phyloP scores from a whole-genome alignment of 2,329 filamentous ascomycete genomes.

The Stromatinia cepivora region DNA sequence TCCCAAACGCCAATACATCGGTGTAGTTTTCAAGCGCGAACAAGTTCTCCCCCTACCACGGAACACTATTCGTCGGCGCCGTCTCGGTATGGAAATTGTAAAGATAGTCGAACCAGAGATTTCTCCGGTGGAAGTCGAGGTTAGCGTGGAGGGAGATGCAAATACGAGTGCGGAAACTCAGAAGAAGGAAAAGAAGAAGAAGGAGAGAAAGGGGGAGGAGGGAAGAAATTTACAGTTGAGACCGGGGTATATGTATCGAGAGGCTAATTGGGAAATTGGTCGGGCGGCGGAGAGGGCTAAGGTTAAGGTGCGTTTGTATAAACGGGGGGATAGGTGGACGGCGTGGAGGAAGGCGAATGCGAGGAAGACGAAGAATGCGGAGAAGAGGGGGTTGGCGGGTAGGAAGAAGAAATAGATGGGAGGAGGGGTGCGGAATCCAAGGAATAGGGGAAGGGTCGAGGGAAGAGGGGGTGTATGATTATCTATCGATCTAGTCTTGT shows the following conservation, averaged over 20 bases:
- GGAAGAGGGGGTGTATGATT: not conserved
- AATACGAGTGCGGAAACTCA: conserved; percentile 24
- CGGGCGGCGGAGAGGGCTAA: conserved; percentile 60
- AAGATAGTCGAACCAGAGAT: conserved; percentile 44
- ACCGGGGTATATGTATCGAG: conserved; percentile 62
- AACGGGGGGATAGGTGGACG: conserved; percentile 56
- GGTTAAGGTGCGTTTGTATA: conserved; percentile 57
- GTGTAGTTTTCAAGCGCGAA: conserved; percentile 80
- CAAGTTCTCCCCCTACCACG: conserved; percentile 76
- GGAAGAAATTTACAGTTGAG: conserved; percentile 46
- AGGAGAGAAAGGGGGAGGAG: conserved; percentile 41
- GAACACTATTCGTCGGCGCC: conserved; percentile 72
- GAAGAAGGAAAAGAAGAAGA: conserved; percentile 27
- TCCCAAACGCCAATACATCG: conserved; percentile 90
- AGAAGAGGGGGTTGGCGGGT: conserved; percentile 53
- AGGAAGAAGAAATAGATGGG: conserved; percentile 40
- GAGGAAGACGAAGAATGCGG: conserved; percentile 51
- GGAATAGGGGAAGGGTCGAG: not conserved
- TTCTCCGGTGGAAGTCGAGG: conserved; percentile 9
- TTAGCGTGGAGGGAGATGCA: conserved; percentile 21
- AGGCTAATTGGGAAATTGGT: conserved; percentile 69
- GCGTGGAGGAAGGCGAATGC: conserved; percentile 63
- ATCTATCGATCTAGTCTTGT: conserved; percentile 5
- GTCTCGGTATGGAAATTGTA: conserved; percentile 68
- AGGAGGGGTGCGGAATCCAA: no score